Conservation (phyloP, 305 asterid species). For the Fraxinus xanthoxyloides region DNA sequence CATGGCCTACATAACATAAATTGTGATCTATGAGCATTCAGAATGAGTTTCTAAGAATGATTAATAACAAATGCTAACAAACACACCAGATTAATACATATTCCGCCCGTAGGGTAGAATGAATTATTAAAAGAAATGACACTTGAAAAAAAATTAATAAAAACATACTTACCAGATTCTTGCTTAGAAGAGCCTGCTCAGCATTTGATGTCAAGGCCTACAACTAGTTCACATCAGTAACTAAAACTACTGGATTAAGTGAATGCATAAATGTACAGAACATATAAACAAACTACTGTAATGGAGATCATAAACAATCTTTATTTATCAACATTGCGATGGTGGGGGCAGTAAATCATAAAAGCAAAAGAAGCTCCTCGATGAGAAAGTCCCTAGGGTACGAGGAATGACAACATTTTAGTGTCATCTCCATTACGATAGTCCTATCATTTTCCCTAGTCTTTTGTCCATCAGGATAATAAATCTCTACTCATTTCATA, state of each 20-base stretch:
- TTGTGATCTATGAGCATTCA: slow-evolving; percentile 26
- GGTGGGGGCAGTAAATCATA: neutral
- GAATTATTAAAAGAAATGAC: neutral
- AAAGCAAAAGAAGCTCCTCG: slow-evolving; percentile 1
- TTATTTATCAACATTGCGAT: neutral
- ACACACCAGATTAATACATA: slow-evolving; percentile 50
- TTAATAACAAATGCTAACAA: slow-evolving; percentile 8
- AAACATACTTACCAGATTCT: slow-evolving; percentile 69
- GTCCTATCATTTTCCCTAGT: neutral
- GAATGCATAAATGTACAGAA: neutral
- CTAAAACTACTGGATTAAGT: slow-evolving; percentile 9
- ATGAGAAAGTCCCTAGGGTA: neutral
- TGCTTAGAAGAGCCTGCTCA: slow-evolving; percentile 91
- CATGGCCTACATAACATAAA: slow-evolving; percentile 60
- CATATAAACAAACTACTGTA: neutral
- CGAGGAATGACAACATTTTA: neutral
- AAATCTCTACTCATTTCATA: slow-evolving; percentile 3
- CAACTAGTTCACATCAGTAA: slow-evolving; percentile 21
- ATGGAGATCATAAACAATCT: neutral
- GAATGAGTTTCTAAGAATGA: slow-evolving; percentile 18
- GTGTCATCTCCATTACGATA: neutral
- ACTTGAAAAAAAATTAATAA: neutral
- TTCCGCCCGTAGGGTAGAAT: neutral
- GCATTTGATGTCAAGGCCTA: slow-evolving; percentile 71
- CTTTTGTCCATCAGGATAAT: neutral